A percentile compares a stretch with the other conserved stretches of the same genome.
phyloP scores from a whole-genome alignment of 2,329 filamentous ascomycete species.

The Neofusicoccum parvum region DNA sequence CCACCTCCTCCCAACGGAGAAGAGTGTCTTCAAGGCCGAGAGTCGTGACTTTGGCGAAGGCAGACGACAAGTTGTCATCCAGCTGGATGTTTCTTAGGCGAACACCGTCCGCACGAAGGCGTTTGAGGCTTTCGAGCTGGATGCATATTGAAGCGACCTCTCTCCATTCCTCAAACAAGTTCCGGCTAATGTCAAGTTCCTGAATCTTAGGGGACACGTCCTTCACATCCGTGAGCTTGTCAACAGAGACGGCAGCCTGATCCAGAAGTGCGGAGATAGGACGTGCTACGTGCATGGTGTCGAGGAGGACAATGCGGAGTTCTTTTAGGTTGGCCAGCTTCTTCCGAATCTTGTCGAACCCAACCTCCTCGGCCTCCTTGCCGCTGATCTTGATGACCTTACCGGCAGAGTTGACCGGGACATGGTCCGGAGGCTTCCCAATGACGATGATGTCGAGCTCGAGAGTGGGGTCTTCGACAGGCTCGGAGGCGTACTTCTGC shows the following conservation, averaged over 20 bases:
- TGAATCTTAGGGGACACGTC: conserved; percentile 59
- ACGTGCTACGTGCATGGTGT: conserved; percentile 67
- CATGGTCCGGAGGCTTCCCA: conserved; percentile 28
- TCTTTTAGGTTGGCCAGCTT: conserved; percentile 78
- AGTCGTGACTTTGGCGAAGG: conserved; percentile 43
- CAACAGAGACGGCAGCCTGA: conserved; percentile 35
- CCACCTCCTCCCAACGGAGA: conserved; percentile 41
- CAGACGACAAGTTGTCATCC: conserved; percentile 27
- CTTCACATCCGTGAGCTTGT: conserved; percentile 53
- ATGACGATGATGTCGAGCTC: conserved; percentile 9
- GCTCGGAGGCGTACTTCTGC: conserved; percentile 77
- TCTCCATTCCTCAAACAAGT: conserved; percentile 70
- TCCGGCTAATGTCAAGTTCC: conserved; percentile 84
- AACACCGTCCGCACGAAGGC: conserved; percentile 74
- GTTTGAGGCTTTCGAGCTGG: conserved; percentile 66
- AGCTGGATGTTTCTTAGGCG: conserved; percentile 55
- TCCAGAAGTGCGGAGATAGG: conserved; percentile 29
- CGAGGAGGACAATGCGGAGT: conserved; percentile 78
- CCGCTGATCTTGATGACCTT: conserved; percentile 70
- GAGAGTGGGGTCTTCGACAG: neutral
- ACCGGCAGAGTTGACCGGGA: conserved; percentile 26
- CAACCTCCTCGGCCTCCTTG: conserved; percentile 90
- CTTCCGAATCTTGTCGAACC: conserved; percentile 87
- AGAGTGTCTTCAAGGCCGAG: conserved; percentile 55
- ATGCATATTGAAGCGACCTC: conserved; percentile 72